Base-by-base conservation (phyloP, 345 rosid species). In the Anacardium occidentale region DNA sequence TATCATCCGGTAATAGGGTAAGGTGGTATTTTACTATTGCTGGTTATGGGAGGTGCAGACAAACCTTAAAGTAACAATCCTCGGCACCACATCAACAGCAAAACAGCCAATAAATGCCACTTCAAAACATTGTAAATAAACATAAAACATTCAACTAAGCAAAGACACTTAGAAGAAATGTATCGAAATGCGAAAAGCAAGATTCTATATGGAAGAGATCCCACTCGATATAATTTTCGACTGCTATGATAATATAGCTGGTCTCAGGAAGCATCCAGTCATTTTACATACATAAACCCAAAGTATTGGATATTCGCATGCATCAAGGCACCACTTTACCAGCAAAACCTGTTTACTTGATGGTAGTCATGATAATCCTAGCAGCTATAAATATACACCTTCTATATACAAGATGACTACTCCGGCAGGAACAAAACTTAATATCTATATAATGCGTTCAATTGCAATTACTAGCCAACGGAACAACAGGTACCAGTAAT, bases 1-100 rank as follows among this genome's bases (percentile, higher is more conserved):
- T 69, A 79, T 64, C 81, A 81, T 59, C 84, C 56, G 24, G 71
- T 55, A 54, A 40, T 45, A 73, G 80, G 80, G 68, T 71, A 81
- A 80, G 75, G 74, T 64, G 75, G 73, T 2, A 34, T 9, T 52
- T 68, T 60, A 24, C 68, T 81, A 13, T 85, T 54, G 77, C 77
- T 80, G 83, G 85, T 34, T 69, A 67, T 76, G 80, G 80, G 84
- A 81, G 48, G 75, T 74, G 81, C 37, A 69, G 52, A 79, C 72
- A 74, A 76, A 81, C 66, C 12, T n/a, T 10, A 3, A 22, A 50
- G 11, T 51, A 10, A 15, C 67, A 55, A 68, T 70, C 65, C 77
- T 74, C 76, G 24, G 55, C 82, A 79, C 76, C 76, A 82, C 83
- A 84, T 76, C 80, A 70, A 84, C 77, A 78, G 83, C 70, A 26